A percentile compares a stretch with the other conserved stretches of the same genome.
Conservation (phyloP, 2,329 filamentous ascomycete species). For the Verticillium tricorpus region DNA sequence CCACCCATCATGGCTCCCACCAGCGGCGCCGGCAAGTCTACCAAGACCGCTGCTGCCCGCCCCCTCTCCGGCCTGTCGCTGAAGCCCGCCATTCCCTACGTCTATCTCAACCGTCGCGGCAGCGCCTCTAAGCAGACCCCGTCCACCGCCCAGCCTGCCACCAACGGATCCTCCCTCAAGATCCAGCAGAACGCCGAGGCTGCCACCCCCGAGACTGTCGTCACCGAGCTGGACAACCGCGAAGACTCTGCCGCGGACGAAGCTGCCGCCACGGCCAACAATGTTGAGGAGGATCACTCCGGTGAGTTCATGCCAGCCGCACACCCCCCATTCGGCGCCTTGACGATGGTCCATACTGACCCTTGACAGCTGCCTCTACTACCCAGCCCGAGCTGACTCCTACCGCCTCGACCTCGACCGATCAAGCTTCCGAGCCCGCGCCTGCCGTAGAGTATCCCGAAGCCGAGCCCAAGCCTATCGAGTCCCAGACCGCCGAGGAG, state of each 20-base stretch:
- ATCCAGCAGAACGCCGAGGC: constrained; percentile 11
- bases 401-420: background rate
- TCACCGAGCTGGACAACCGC: constrained; percentile 2
- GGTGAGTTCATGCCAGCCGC: background rate
- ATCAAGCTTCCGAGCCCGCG: background rate
- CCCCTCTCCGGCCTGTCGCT: constrained; percentile 29
- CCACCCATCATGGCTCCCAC: constrained; percentile 11
- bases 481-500: background rate
- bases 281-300: background rate
- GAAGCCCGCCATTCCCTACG: constrained; percentile 1
- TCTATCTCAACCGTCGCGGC: constrained; percentile 14
- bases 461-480: background rate
- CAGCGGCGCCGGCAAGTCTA: constrained; percentile 8
- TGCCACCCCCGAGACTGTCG: constrained; percentile 8
- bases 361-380: background rate
- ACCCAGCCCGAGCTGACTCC: background rate
- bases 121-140: constrained; percentile 30
- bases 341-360: background rate
- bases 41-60: constrained; percentile 30
- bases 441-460: background rate
- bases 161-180: constrained; percentile 14
- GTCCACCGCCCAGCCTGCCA: constrained; percentile 21
- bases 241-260: constrained; percentile 1
- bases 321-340: background rate
- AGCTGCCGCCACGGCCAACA: background rate